Evolutionary conservation across 768 basidiomycete genomes (phyloP), one percentile per base, ranked within the genome.

Genomic region (Dentipellis fragilis): DNA sequence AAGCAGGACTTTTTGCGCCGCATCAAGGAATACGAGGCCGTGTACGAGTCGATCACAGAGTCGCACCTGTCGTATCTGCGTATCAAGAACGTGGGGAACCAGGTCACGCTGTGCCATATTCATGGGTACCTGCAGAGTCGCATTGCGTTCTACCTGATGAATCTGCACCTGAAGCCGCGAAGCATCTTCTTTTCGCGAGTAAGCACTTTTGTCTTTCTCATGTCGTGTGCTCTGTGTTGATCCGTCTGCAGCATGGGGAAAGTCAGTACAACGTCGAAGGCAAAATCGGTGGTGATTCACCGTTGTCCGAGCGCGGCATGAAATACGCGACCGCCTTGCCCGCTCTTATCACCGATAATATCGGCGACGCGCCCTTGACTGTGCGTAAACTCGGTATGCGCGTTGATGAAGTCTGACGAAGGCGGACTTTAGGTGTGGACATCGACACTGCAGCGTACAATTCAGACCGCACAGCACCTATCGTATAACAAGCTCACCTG

Each of bases 81-180:
- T 62, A 96, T 99, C 66, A 83, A 84, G 54, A 95, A 99, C 63
- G 89, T 99, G 17, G 96, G 96, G 9, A 84, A 81, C 59, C 85
- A 90, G 68, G 94, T 94, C 54, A 89, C 83, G 0, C 78, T 93
- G 49, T 85, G 81, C 52, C 77, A 85, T 60, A 97, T 99, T 54
- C 83, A 94, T 65, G 94, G 94, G 12, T 99, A 99, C 66, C 72
- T 99, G 57, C 92, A 94, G 66, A 93, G 91, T 76, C 87, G 96
- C 37, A 93, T 99, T 61, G 95, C 93, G 17, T 99, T 95, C 72
- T 99, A 94, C 70, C 76, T 99, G 54, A 98, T 97, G 94, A 97
- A 97, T 68, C 69, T 98, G 63, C 96, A 99, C 70, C 74, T 99
- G 62, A 96, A 96, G 64, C 95, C 96, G 6, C 79, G 96, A 56